Percentiles rank a stretch among this genome's conserved stretches.
Conservation (phyloP, 345 rosid species). For the Eucalyptus lansdowneana region DNA sequence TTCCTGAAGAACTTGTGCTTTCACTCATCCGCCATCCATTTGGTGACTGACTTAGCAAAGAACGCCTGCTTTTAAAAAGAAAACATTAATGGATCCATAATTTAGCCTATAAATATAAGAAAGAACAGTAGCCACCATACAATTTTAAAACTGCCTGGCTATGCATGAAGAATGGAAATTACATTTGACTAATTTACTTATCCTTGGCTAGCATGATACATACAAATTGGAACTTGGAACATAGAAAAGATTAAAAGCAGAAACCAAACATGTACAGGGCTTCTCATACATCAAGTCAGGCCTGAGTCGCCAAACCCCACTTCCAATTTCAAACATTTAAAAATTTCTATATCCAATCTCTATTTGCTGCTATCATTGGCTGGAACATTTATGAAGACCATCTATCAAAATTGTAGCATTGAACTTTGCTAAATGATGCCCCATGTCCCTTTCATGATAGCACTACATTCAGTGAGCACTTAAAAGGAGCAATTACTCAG, state of each 20-base stretch:
- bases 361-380: neutral
- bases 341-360: neutral
- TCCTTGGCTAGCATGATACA: neutral
- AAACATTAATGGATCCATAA: neutral
- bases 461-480: neutral
- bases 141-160: neutral
- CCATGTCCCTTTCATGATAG: neutral
- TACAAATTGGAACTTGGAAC: neutral
- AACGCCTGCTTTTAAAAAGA: constrained; percentile 39
- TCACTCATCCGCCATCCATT: constrained; percentile 18
- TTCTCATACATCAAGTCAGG: neutral
- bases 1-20: constrained; percentile 22
- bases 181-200: neutral
- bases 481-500: neutral
- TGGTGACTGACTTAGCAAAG: constrained; percentile 91
- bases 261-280: neutral
- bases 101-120: neutral
- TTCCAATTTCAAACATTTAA: neutral
- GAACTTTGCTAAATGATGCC: neutral
- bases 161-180: neutral
- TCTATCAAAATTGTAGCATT: neutral
- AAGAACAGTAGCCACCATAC: neutral
- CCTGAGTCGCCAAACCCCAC: neutral
- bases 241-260: neutral
- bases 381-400: neutral